Conservation (phyloP, 75 land plant species). For the Ceratopteris richardii region DNA sequence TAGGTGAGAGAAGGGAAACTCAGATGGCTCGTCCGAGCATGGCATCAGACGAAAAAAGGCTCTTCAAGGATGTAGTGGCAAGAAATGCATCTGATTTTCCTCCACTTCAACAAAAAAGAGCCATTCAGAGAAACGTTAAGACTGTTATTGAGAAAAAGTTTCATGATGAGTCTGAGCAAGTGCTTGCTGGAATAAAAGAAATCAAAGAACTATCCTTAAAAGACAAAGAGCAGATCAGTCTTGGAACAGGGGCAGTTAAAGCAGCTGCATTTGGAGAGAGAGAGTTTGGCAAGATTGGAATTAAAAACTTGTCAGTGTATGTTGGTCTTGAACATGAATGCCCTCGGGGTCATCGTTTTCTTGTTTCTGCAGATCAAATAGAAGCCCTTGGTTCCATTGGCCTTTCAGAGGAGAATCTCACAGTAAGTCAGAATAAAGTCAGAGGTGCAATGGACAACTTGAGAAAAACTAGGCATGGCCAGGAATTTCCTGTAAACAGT, state of each 20-base stretch:
- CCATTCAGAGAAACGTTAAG: neutral
- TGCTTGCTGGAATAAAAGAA: neutral
- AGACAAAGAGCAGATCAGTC: no score
- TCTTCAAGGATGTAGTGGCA: constrained; percentile 70
- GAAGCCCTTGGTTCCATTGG: constrained; percentile 43
- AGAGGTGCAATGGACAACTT: constrained; percentile 17
- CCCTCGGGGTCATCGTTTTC: constrained; percentile 85
- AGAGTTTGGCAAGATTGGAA: neutral
- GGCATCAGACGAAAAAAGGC: constrained; percentile 40
- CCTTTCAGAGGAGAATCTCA: constrained; percentile 11
- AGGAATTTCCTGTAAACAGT: constrained; percentile 5
- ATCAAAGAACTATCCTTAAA: neutral
- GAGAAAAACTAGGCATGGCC: neutral
- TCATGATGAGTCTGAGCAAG: neutral
- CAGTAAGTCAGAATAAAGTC: constrained; percentile 4
- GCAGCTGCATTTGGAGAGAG: no score
- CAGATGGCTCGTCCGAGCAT: neutral
- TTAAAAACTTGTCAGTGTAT: constrained; percentile 28
- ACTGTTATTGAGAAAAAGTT: neutral
- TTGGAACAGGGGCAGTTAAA: no score
- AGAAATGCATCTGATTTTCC: constrained; percentile 71
- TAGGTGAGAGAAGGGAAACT: neutral
- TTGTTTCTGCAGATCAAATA: constrained; percentile 60
- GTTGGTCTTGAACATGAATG: constrained; percentile 98
- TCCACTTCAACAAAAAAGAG: constrained; percentile 62